A percentile compares a stretch with the other conserved stretches of the same genome.
Conservation (phyloP, 1,139 yeast genomes). For the Kodamaea anthophila region DNA sequence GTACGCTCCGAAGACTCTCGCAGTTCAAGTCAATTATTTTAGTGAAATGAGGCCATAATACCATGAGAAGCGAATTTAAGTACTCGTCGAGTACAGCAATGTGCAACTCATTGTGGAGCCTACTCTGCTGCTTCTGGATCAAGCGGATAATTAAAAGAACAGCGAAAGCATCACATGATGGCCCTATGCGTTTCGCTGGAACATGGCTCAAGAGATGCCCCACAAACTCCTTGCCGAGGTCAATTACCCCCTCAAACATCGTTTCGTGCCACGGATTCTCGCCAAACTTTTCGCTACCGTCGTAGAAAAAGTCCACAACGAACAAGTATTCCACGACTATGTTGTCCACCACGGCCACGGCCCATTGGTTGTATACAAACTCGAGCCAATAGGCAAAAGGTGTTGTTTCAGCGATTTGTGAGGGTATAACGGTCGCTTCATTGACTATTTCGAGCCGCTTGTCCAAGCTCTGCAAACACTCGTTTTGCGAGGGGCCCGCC, state of each 20-base stretch:
- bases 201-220: constrained; percentile 31
- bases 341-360: constrained; percentile 70
- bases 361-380: constrained; percentile 66
- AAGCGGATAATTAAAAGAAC: constrained; percentile 71
- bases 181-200: constrained; percentile 15
- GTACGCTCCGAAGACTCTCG: constrained; percentile 50
- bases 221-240: constrained; percentile 37
- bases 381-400: constrained; percentile 66
- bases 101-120: constrained; percentile 54
- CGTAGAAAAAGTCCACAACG: constrained; percentile 62
- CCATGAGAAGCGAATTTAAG: constrained; percentile 57
- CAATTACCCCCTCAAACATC: constrained; percentile 45
- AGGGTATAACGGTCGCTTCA: constrained; percentile 60
- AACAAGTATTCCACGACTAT: constrained; percentile 73
- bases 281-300: constrained; percentile 36
- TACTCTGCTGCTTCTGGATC: constrained; percentile 57
- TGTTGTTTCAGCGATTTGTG: constrained; percentile 79
- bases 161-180: constrained; percentile 70
- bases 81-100: constrained; percentile 74
- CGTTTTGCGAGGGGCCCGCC: constrained; percentile 20
- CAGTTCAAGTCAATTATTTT: constrained; percentile 70
- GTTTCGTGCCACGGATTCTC: constrained; percentile 40
- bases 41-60: constrained; percentile 85
- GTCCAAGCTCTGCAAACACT: constrained; percentile 51
- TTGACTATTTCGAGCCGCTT: constrained; percentile 42